phyloP scores from a whole-genome alignment of 148 eudicot species.

The Camellia granthamiana region DNA sequence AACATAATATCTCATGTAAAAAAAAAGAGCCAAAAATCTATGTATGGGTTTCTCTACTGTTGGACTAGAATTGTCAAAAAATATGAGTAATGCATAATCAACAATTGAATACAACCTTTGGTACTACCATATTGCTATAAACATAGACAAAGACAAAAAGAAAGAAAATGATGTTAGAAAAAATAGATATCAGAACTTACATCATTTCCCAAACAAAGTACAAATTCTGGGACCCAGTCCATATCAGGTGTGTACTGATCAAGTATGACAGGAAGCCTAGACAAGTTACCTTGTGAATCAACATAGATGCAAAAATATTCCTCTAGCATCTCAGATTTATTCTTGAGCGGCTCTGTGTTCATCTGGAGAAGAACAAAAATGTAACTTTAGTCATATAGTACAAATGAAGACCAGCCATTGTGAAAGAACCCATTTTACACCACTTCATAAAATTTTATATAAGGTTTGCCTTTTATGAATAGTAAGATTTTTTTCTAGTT shows the following conservation, averaged over 20 bases:
- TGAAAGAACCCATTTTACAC: neutral
- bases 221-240: conserved; percentile 90
- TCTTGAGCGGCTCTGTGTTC: conserved; percentile 68
- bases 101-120: neutral
- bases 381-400: neutral
- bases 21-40: no score
- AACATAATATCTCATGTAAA: neutral
- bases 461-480: neutral
- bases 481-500: neutral
- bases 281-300: conserved; percentile 65
- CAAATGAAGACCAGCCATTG: neutral
- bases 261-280: conserved; percentile 87
- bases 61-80: neutral
- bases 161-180: conserved; percentile 4
- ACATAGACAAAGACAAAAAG: neutral
- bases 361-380: conserved; percentile 39
- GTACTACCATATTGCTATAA: neutral
- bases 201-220: conserved; percentile 90
- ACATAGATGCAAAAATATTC: conserved; percentile 83
- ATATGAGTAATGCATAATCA: neutral
- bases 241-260: conserved; percentile 98
- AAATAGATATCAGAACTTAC: conserved; percentile 37
- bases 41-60: no score
- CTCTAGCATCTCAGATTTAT: conserved; percentile 76
- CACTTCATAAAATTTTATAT: neutral